Evolutionary conservation across 2,329 filamentous ascomycete species (phyloP), one percentile per base, ranked within the genome.

Genomic region (Aspergillus vadensis): DNA sequence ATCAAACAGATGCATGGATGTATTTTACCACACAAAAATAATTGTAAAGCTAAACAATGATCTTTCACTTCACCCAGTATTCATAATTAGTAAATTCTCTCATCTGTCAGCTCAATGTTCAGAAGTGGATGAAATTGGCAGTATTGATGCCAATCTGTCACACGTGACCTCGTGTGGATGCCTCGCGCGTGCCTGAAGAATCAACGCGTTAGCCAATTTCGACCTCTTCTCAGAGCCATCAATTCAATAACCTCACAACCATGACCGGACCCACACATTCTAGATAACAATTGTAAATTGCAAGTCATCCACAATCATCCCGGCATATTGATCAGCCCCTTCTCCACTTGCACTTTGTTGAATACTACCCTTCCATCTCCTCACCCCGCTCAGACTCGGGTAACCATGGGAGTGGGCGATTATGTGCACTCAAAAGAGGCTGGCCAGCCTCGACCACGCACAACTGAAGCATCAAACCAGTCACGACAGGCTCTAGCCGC

Each of bases 371-470:
- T 55, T 49, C 44, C 44, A 19, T 49, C 36, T 44, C 43, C 23
- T 53, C 57, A 57, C 21, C 39, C 19, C 15, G 43, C 48, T 49
- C 36, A 51, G 54, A 48, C 38, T 43, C 23, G 14, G 52, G 38
- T 36, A 58, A 72, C 53, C 39, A 79, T 79, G 77, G 76, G 74
- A 38, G 74, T 79, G 55, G 76, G 75, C 58, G 76, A 79, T 61
- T 79, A 76, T 68, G 68, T 79, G 61, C 76, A 76, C 63, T 72
- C 74, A 55, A 77, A 72, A 65, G 72, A 76, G 64, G 70, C 67
- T 50, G 70, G 68, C 59, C 72, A 71, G 55, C 67, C 63, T 63
- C 72, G 69, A 59, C 65, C 70, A 53, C 55, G 63, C 17, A 60
- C 63, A 43, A 66, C 63, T 59, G 62, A 71, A 21, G 65, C 60